Base-by-base conservation (phyloP, 148 eudicot species). In the Camellia japonica region DNA sequence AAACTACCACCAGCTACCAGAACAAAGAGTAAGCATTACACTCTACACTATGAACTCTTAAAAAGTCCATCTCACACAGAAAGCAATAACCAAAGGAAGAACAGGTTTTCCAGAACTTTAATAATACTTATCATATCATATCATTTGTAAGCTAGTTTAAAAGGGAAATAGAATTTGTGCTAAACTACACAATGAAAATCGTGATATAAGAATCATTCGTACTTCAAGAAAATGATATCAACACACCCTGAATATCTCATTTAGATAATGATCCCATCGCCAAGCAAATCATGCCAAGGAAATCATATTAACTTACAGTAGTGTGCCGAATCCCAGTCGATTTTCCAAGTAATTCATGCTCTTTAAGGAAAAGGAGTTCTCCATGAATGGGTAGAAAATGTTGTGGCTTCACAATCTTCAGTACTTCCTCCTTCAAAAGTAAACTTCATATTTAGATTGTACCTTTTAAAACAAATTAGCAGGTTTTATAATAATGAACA, bases 311-410 rank as follows among this genome's bases (percentile, higher is more conserved):
- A 86, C 97, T 94, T 86, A 96, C 99, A 49, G 98, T 82, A 74
- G 99, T 91, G 86, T 96, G 99, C 56, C 68, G 90, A 79, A 96
- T 78, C 77, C 99, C 99, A 76, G 95, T 96, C 72, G 98, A 91
- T 85, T 85, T 96, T 73, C 99, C 99, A 55, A 96, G 93, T 87
- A 91, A 75, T 80, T 96, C 99, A 80, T 96, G 99, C 90, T 94
- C 99, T 90, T 91, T 96, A 30, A 96, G 89, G 85, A 96, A 96
- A 82, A 93, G 85, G 60, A 96, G 92, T 83, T 96, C 99, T 52
- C 99, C 99, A 81, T 96, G 99, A 83, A 96, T 88, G 20, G 99
- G 99, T 61, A 96, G 82, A 87, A 96, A 96, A 90, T 96, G 99
- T 79, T 96, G 99, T 54, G 99, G 99, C 88, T 92, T 96, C 86